Evolutionary conservation across 371 early-diverging fungal species (phyloP).

Genomic region (Chytridiales sp.): DNA sequence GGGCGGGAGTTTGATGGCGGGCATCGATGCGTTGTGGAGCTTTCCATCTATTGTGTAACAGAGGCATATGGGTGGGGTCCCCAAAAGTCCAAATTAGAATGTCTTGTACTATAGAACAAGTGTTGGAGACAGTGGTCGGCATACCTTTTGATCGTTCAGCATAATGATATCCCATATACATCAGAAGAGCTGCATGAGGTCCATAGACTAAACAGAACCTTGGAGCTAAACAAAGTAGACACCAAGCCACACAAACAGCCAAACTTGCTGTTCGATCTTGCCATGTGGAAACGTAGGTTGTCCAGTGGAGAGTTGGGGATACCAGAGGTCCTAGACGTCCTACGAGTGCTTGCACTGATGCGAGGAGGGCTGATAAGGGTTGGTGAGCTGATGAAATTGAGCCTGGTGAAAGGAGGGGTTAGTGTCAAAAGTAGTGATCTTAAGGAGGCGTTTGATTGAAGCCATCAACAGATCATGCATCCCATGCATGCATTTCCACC

Average conservation of each 20-base stretch:
- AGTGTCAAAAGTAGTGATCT: too few species aligned
- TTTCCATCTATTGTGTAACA: too few species aligned
- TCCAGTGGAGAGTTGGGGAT: conserved; percentile 15
- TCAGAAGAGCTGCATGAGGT: conserved; percentile 10
- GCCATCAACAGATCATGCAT: too few species aligned
- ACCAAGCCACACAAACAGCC: conserved; percentile 9
- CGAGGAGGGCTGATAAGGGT: conserved; percentile 17
- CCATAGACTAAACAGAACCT: conserved; percentile 15
- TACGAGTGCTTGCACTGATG: conserved; percentile 20
- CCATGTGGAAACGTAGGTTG: conserved; percentile 22
- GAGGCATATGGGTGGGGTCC: too few species aligned
- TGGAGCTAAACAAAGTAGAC: conserved; percentile 9
- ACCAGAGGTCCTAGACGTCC: conserved; percentile 16
- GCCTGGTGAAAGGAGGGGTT: too few species aligned
- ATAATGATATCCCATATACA: conserved; percentile 11
- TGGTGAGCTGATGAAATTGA: too few species aligned
- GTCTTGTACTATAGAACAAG: too few species aligned
- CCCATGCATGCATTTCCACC: too few species aligned
- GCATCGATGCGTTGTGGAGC: too few species aligned
- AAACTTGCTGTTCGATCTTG: conserved; percentile 16
- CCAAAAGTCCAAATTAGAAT: too few species aligned
- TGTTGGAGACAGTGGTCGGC: too few species aligned
- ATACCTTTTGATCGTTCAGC: conserved; percentile 14
- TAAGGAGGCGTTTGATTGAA: too few species aligned
- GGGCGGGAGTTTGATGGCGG: background rate